Percentiles rank a stretch among this genome's conserved stretches.
Conservation (phyloP, 2,329 filamentous ascomycete genomes). For the Nemania abortiva region DNA sequence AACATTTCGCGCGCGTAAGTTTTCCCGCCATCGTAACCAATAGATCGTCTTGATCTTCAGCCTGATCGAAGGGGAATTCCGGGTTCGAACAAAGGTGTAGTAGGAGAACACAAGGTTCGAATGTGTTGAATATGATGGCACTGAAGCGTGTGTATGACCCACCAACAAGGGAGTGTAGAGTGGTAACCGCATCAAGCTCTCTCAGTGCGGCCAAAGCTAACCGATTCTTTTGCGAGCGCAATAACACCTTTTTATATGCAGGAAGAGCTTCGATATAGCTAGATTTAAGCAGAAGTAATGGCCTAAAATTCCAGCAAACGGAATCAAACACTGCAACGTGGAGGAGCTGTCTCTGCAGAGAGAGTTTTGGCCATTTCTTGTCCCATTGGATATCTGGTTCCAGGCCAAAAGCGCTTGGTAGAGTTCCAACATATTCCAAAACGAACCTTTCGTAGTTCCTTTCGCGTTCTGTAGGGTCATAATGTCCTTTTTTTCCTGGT, state of each 20-base stretch:
- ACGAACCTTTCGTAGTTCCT: constrained; percentile 38
- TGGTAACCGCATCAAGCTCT: constrained; percentile 20
- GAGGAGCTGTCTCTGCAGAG: constrained; percentile 36
- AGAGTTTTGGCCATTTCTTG: constrained; percentile 23
- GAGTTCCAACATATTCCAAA: constrained; percentile 24
- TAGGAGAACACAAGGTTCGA: constrained; percentile 37
- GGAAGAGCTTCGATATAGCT: constrained; percentile 8
- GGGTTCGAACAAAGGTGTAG: neutral
- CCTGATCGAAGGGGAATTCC: neutral
- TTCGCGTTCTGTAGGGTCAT: constrained; percentile 29
- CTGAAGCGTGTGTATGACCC: constrained; percentile 24
- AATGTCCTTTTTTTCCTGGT: neutral
- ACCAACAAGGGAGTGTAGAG: constrained; percentile 37
- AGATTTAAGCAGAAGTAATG: constrained; percentile 20
- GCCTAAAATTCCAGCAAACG: constrained; percentile 39
- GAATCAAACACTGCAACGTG: constrained; percentile 38
- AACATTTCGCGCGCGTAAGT: too few species aligned
- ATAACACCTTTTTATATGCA: constrained; percentile 30
- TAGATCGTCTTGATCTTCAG: too few species aligned
- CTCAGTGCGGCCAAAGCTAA: constrained; percentile 35
- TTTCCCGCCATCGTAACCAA: too few species aligned
- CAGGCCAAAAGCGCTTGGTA: constrained; percentile 34
- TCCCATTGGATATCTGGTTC: constrained; percentile 36
- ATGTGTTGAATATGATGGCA: constrained; percentile 34
- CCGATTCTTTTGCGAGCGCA: constrained; percentile 28